Evolutionary conservation across 2,329 filamentous ascomycete genomes (phyloP), one percentile per base, ranked within the genome.

Genomic region (Diaporthe sp.): DNA sequence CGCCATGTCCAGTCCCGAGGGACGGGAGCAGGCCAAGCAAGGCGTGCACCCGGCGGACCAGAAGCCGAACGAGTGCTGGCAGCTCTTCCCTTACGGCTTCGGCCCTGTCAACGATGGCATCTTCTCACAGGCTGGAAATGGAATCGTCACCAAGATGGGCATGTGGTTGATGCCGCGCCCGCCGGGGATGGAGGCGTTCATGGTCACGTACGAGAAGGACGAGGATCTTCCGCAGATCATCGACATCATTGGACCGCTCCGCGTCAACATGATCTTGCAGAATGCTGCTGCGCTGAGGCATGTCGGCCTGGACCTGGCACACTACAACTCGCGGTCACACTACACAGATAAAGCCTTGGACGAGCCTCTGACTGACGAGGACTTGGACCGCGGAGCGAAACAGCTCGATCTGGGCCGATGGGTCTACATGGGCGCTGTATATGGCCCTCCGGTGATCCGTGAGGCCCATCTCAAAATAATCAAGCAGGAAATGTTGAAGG

Each of bases 71-170:
- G 73, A 76, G 42, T 75, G 70, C 1, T 84, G 83, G 84, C 82
- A 84, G 74, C 81, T 81, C 0, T 86, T 86, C 78, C 81, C 82
- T 65, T 83, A 85, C 73, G 82, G 82, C 1, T 86, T 85, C 75
- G 84, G 85, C 0, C 85, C 85, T 0, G 80, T 81, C 10, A 79
- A 84, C 31, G 84, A 86, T 75, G 87, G 87, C 2, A 84, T 90
- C 19, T 90, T 90, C 77, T 84, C 86, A 0, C 88, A 90, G 79
- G 86, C 84, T 28, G 89, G 87, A 75, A 83, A 89, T 17, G 89
- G 88, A 44, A 87, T 90, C 49, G 86, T 89, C 9, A 87, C 87
- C 4, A 90, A 90, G 80, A 88, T 91, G 84, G 89, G 89, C 0
- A 84, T 90, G 72, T 81, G 82, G 72, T 77, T 84, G 74, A 85